These are phyloP conservation scores for Fagopyrum esculentum DNA, from an alignment of 148 eudicot genomes.

Conservation along the genomic window DNA sequence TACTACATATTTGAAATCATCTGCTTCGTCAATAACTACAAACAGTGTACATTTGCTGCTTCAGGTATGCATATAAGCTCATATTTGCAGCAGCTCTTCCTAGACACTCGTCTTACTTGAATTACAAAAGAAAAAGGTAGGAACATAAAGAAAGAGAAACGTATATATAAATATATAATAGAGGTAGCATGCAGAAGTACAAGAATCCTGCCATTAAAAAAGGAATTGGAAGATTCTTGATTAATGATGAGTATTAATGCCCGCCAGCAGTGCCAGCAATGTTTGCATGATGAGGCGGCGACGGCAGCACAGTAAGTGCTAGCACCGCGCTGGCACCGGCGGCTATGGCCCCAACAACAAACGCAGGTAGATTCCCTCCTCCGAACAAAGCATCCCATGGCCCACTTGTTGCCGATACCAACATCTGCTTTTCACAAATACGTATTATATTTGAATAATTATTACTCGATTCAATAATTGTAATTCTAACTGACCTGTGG, in stretches of 20 bases:
- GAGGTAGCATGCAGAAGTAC: not conserved
- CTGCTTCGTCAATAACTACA: not conserved
- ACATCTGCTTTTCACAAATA: conserved; percentile 32
- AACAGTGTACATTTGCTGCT: not conserved
- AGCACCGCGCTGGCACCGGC: conserved; percentile 48
- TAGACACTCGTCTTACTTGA: not conserved
- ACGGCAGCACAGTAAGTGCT: conserved; percentile 50
- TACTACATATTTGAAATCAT: not conserved
- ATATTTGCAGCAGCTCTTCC: not conserved
- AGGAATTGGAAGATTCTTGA: not conserved
- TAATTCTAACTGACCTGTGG: conserved; percentile 36
- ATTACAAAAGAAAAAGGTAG: not conserved
- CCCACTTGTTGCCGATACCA: conserved; percentile 58
- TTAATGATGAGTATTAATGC: not conserved
- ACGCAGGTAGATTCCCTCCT: conserved; percentile 75
- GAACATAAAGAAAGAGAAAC: not conserved
- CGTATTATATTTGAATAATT: too few relatives aligned
- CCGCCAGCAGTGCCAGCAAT: not conserved
- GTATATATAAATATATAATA: too few relatives aligned
- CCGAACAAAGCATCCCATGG: conserved; percentile 67
- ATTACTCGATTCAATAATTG: too few relatives aligned
- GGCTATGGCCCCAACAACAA: conserved; percentile 49
- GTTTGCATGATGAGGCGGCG: not conserved
- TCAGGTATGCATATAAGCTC: not conserved
- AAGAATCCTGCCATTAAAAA: not conserved